These are phyloP conservation scores for Jaapia argillacea DNA, from an alignment of 768 basidiomycete species.

Conservation along the genomic window DNA sequence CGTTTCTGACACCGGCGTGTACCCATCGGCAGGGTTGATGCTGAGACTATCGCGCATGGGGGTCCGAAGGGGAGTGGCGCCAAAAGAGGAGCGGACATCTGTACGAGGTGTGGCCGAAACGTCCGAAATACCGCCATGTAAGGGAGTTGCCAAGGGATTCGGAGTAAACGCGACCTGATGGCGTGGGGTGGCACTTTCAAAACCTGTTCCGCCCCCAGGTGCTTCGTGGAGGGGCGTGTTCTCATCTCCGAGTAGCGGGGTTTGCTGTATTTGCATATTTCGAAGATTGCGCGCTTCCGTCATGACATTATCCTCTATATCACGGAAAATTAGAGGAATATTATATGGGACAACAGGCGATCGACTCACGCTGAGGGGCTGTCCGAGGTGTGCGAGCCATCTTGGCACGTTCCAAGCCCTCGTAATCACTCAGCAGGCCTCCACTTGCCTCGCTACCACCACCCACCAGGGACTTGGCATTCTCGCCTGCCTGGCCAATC, in stretches of 20 bases:
- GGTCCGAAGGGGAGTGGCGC: slow-evolving; percentile 84
- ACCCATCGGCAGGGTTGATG: slow-evolving; percentile 69
- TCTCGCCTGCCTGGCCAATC: slow-evolving; percentile 89
- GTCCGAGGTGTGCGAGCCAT: slow-evolving; percentile 95
- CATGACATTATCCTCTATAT: slow-evolving; percentile 87
- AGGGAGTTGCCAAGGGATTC: slow-evolving; percentile 88
- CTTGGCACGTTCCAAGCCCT: slow-evolving; percentile 75
- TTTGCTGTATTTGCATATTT: slow-evolving; percentile 88
- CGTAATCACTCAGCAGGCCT: slow-evolving; percentile 86
- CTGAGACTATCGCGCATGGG: slow-evolving; percentile 87
- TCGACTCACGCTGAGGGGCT: slow-evolving; percentile 72
- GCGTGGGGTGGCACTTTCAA: slow-evolving; percentile 90
- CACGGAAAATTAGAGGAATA: slow-evolving; percentile 3
- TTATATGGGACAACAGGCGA: slow-evolving; percentile 1
- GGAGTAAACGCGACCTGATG: slow-evolving; percentile 89
- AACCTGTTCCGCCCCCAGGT: slow-evolving; percentile 79
- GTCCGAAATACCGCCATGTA: slow-evolving; percentile 35
- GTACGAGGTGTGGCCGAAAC: slow-evolving; percentile 22
- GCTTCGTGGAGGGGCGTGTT: slow-evolving; percentile 85
- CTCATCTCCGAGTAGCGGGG: slow-evolving; percentile 92
- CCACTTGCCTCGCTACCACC: slow-evolving; percentile 79
- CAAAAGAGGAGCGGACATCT: slow-evolving; percentile 20
- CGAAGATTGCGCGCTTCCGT: slow-evolving; percentile 92
- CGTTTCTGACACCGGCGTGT: slow-evolving; percentile 47
- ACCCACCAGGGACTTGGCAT: slow-evolving; percentile 74